These are phyloP conservation scores for Fusarium ramigenum DNA, from an alignment of 2,329 filamentous ascomycete species.

Conservation along the genomic window DNA sequence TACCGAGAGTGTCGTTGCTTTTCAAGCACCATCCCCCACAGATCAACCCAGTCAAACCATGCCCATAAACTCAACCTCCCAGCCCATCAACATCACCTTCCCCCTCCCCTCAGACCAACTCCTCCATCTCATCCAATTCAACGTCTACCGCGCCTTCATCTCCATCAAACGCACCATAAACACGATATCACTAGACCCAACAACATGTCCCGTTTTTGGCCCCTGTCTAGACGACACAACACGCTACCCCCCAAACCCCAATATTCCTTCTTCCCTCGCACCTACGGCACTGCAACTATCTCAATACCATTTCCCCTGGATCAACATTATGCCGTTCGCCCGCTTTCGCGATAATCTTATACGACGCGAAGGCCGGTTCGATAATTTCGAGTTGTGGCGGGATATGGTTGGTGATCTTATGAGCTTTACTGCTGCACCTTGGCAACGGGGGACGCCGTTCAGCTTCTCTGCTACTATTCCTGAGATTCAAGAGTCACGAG, in stretches of 20 bases:
- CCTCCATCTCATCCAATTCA: background rate
- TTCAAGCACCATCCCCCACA: accelerated
- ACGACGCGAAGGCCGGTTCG: background rate
- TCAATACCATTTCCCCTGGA: background rate
- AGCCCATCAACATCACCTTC: background rate
- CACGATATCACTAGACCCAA: background rate
- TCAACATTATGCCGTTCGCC: background rate
- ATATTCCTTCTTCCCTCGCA: background rate
- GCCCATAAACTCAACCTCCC: accelerated
- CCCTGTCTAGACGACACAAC: background rate
- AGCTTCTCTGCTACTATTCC: background rate
- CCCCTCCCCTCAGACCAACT: background rate
- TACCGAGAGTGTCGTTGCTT: accelerated
- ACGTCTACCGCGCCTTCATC: background rate
- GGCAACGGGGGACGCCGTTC: background rate
- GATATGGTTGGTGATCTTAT: background rate
- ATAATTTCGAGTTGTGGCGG: background rate
- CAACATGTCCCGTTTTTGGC: background rate
- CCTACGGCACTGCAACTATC: background rate
- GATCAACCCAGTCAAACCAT: accelerated
- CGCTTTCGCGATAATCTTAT: background rate
- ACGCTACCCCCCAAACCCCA: background rate
- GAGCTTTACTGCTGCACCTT: background rate
- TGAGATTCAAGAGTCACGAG: accelerated
- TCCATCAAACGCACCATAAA: background rate